phyloP scores from a whole-genome alignment of 257 asterid genomes.

The Eucommia ulmoides region DNA sequence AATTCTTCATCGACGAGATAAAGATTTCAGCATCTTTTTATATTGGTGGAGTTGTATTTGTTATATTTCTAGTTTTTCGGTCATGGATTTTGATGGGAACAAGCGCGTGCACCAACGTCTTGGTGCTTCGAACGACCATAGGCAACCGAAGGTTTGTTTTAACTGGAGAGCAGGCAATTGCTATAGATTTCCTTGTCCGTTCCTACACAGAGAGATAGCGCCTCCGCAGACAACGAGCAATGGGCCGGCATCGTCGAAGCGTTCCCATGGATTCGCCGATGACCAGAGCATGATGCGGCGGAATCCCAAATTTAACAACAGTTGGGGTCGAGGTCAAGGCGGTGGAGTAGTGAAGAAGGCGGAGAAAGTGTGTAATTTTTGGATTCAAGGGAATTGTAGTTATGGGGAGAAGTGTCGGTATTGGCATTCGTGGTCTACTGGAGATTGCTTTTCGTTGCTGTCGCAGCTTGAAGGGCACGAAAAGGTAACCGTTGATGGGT shows the following conservation, averaged over 20 bases:
- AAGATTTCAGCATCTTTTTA: too few species aligned
- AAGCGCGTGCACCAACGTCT: constrained; percentile 52
- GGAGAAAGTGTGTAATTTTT: constrained; percentile 55
- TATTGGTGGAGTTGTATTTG: too few species aligned
- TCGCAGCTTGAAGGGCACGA: constrained; percentile 84
- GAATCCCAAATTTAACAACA: constrained; percentile 51
- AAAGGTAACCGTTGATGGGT: too few species aligned
- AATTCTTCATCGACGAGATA: too few species aligned
- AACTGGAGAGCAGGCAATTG: constrained; percentile 90
- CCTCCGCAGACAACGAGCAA: neutral
- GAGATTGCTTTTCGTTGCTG: constrained; percentile 58
- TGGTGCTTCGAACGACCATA: constrained; percentile 30
- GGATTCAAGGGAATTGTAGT: constrained; percentile 69
- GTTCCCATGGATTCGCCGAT: constrained; percentile 57
- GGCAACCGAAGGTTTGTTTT: constrained; percentile 52
- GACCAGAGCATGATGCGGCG: constrained; percentile 35
- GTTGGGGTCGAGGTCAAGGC: constrained; percentile 45
- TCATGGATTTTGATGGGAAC: constrained; percentile 73
- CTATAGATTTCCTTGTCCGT: constrained; percentile 59
- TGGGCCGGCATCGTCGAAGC: constrained; percentile 25
- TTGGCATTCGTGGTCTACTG: constrained; percentile 85
- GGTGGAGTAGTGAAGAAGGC: constrained; percentile 34
- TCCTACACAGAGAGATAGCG: constrained; percentile 58
- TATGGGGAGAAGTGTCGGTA: constrained; percentile 62
- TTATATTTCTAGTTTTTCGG: too few species aligned